Conservation (phyloP, 2,329 filamentous ascomycete genomes). For the Ophiostoma angusticollis region DNA sequence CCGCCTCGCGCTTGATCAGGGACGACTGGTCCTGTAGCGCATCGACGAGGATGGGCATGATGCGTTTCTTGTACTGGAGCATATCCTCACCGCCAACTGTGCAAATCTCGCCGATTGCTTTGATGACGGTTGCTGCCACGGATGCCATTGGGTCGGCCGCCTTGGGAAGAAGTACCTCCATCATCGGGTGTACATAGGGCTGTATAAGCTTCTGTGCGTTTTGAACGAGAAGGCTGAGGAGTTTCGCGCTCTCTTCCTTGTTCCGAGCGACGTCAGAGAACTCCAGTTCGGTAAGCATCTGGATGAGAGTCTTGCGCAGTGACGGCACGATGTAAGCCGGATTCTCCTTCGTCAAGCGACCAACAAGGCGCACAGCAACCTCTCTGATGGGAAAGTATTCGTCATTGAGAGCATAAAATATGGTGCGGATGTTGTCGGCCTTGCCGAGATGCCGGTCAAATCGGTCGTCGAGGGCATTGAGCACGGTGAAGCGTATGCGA, state of each 20-base stretch:
- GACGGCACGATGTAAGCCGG: constrained; percentile 97
- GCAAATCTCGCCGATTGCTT: constrained; percentile 86
- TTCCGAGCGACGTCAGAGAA: constrained; percentile 89
- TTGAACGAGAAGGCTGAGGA: constrained; percentile 83
- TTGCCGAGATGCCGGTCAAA: constrained; percentile 97
- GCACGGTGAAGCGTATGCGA: constrained; percentile 76
- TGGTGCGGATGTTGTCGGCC: constrained; percentile 88
- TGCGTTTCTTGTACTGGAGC: constrained; percentile 74
- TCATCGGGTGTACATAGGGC: constrained; percentile 94
- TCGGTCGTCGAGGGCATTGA: constrained; percentile 78
- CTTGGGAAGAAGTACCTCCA: constrained; percentile 86
- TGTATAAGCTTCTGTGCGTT: constrained; percentile 89
- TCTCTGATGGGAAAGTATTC: constrained; percentile 87
- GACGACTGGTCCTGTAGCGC: constrained; percentile 91
- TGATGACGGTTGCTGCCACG: constrained; percentile 88
- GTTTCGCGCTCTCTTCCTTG: constrained; percentile 90
- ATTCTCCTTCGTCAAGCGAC: constrained; percentile 78
- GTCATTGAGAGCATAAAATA: constrained; percentile 93
- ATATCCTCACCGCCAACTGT: constrained; percentile 91
- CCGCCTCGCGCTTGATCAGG: constrained; percentile 77
- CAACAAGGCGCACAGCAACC: constrained; percentile 91
- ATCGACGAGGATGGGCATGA: constrained; percentile 93
- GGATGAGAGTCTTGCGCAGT: constrained; percentile 84
- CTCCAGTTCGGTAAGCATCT: constrained; percentile 89
- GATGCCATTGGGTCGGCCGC: constrained; percentile 72